These are phyloP conservation scores for Nidularia pulvinata DNA, from an alignment of 768 basidiomycete species.

Conservation along the genomic window DNA sequence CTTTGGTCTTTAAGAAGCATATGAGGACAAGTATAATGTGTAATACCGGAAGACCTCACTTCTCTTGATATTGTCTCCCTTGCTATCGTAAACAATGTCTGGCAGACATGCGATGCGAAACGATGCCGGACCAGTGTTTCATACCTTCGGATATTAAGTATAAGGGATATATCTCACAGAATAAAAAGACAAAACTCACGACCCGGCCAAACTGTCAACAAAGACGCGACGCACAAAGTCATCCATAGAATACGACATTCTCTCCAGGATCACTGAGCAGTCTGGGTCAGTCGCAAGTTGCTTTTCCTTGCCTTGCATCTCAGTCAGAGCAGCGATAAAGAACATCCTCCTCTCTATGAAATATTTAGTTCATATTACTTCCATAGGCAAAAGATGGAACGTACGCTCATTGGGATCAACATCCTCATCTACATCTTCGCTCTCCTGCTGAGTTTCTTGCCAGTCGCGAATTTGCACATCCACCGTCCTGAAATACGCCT, in stretches of 20 bases:
- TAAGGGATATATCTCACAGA: neutral
- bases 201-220: slow-evolving; percentile 82
- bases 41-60: slow-evolving; percentile 29
- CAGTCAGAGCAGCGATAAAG: slow-evolving; percentile 78
- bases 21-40: neutral
- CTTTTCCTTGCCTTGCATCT: slow-evolving; percentile 88
- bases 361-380: neutral
- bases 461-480: slow-evolving; percentile 88
- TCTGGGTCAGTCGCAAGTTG: slow-evolving; percentile 93
- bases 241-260: slow-evolving; percentile 92
- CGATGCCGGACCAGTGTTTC: slow-evolving; percentile 71
- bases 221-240: slow-evolving; percentile 95
- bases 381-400: slow-evolving; percentile 8
- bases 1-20: slow-evolving; percentile 38
- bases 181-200: slow-evolving; percentile 52
- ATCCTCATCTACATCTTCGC: slow-evolving; percentile 33
- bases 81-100: slow-evolving; percentile 79
- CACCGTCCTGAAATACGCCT: slow-evolving; percentile 91
- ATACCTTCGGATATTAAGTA: slow-evolving; percentile 39
- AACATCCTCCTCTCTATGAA: slow-evolving; percentile 73
- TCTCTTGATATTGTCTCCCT: slow-evolving; percentile 67
- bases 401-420: slow-evolving; percentile 73
- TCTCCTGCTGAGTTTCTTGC: slow-evolving; percentile 60
- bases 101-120: slow-evolving; percentile 95
- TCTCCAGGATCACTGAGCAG: slow-evolving; percentile 87